These are phyloP conservation scores for Suhomyces emberorum DNA, from an alignment of 805 yeast species.

Conservation along the genomic window DNA sequence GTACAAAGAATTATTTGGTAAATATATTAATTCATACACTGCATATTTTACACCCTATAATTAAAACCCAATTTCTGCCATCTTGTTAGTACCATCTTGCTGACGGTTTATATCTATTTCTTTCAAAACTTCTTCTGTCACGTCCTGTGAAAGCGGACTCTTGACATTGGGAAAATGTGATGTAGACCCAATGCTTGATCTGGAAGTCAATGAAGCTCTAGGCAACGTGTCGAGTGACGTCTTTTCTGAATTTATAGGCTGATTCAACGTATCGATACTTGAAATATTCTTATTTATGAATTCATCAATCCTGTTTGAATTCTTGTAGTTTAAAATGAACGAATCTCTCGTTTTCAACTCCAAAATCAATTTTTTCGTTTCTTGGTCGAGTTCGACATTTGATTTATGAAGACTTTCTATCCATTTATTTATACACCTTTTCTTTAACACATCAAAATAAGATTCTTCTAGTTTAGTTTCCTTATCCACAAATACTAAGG, in stretches of 20 bases:
- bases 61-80: conserved; percentile 1
- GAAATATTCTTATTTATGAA: conserved; percentile 30
- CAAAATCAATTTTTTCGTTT: conserved; percentile 11
- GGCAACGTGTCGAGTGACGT: background rate
- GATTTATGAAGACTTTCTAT: conserved; percentile 19
- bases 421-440: conserved; percentile 34
- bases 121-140: conserved; percentile 2
- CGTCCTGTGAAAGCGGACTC: conserved; percentile 8
- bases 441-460: conserved; percentile 40
- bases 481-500: conserved; percentile 65
- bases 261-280: conserved; percentile 19
- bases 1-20: conserved; percentile 89
- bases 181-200: conserved; percentile 4
- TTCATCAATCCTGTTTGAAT: conserved; percentile 25
- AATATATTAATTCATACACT: background rate
- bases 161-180: conserved; percentile 1
- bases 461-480: conserved; percentile 43
- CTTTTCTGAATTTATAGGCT: conserved; percentile 5
- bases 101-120: background rate
- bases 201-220: background rate
- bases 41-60: background rate
- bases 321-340: conserved; percentile 17
- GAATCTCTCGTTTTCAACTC: conserved; percentile 21
- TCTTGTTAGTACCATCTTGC: background rate
- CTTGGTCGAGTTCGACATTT: conserved; percentile 10